phyloP scores from a whole-genome alignment of 371 early-diverging fungal species.

The Mucor ambiguus region DNA sequence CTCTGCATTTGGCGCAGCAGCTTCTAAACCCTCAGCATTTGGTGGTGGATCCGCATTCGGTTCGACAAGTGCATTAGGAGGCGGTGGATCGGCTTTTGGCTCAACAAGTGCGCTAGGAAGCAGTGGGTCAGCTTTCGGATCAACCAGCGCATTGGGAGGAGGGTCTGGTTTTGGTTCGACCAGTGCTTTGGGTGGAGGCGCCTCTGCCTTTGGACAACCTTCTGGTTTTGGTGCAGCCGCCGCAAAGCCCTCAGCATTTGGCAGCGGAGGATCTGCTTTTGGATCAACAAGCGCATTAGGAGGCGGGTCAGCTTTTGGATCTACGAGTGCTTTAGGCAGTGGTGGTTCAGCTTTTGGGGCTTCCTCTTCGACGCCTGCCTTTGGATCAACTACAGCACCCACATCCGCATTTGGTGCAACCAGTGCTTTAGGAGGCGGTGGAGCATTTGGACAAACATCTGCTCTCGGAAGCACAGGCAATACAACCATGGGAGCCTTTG shows the following conservation, averaged over 20 bases:
- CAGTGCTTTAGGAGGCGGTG: constrained; percentile 10
- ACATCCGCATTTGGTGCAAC: constrained; percentile 22
- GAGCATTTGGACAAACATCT: constrained; percentile 29
- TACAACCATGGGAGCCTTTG: constrained; percentile 18
- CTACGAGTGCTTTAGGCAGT: constrained; percentile 8
- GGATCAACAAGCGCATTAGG: constrained; percentile 19
- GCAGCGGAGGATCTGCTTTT: constrained; percentile 11
- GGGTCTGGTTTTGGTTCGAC: constrained; percentile 31
- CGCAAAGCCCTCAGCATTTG: constrained; percentile 25
- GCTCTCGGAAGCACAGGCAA: constrained; percentile 7
- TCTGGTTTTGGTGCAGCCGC: constrained; percentile 31
- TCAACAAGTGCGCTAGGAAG: constrained; percentile 17
- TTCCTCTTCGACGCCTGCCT: constrained; percentile 17
- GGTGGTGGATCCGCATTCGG: constrained; percentile 37
- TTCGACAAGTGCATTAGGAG: constrained; percentile 15
- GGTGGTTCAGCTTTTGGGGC: constrained; percentile 22
- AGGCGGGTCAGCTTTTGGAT: constrained; percentile 26
- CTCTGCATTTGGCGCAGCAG: constrained; percentile 15
- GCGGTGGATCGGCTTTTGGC: constrained; percentile 35
- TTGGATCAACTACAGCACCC: constrained; percentile 23
- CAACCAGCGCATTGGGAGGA: constrained; percentile 14
- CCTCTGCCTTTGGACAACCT: constrained; percentile 33
- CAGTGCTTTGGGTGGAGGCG: constrained; percentile 6
- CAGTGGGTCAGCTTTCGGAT: constrained; percentile 26
- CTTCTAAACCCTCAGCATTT: constrained; percentile 23